Percentiles rank a stretch among this genome's conserved stretches.
phyloP scores from a whole-genome alignment of 495 filamentous ascomycete genomes.

The Oidiodendron maius region DNA sequence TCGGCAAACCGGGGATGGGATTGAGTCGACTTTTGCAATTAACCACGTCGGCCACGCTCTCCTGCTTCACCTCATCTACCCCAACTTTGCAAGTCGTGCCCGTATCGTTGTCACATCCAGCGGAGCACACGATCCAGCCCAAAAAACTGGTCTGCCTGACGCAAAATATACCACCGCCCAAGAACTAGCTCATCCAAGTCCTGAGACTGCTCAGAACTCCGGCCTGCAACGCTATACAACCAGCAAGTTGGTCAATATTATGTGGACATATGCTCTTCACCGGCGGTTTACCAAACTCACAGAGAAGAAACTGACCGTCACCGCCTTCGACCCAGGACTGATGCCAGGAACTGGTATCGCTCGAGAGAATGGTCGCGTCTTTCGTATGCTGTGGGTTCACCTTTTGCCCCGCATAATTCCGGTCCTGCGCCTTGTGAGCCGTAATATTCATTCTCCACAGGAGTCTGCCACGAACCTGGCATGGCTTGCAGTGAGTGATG shows the following conservation, averaged over 20 bases:
- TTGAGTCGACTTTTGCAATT: conserved; percentile 32
- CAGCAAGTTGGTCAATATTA: conserved; percentile 15
- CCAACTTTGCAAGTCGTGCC: conserved; percentile 38
- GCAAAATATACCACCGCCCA: conserved; percentile 27
- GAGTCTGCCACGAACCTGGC: conserved; percentile 34
- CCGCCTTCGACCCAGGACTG: conserved; percentile 37
- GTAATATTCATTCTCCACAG: conserved; percentile 24
- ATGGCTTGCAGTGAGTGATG: conserved; percentile 25
- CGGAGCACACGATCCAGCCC: conserved; percentile 30
- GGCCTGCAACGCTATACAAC: conserved; percentile 27
- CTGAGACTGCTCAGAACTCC: conserved; percentile 11
- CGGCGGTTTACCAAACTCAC: conserved; percentile 18
- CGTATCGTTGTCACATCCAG: conserved; percentile 35
- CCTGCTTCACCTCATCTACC: conserved; percentile 44
- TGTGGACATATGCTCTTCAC: conserved; percentile 38
- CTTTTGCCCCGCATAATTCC: conserved; percentile 30
- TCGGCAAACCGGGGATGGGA: conserved; percentile 29
- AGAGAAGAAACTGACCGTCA: conserved; percentile 21
- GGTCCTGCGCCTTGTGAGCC: conserved; percentile 26
- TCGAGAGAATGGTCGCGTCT: conserved; percentile 18
- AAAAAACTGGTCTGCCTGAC: conserved; percentile 26
- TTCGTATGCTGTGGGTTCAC: conserved; percentile 22
- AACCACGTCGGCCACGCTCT: conserved; percentile 39
- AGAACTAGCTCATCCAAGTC: conserved; percentile 26
- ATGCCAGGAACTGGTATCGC: conserved; percentile 41